Evolutionary conservation across 75 land plant species (phyloP).

Genomic region (Isoetes taiwanensis): DNA sequence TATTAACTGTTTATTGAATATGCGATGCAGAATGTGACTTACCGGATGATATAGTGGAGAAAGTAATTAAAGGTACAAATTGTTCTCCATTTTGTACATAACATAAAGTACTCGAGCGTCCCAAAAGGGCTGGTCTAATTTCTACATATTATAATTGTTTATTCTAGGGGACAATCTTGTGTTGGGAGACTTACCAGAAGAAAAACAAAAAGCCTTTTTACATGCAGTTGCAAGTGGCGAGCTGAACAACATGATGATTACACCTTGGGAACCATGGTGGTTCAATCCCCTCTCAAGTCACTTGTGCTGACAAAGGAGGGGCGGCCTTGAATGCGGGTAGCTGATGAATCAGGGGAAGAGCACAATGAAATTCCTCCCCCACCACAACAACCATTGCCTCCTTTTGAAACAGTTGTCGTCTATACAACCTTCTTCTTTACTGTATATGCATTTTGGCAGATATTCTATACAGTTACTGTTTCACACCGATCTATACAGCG

Average conservation of each 20-base stretch:
- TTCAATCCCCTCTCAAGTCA: constrained; percentile 42
- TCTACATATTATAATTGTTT: not conserved
- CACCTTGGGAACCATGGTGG: constrained; percentile 98
- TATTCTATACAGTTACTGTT: constrained; percentile 70
- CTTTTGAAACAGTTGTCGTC: constrained; percentile 34
- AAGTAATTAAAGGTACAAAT: too few relatives aligned
- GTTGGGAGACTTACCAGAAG: constrained; percentile 47
- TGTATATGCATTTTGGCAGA: constrained; percentile 64
- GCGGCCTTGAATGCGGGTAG: constrained; percentile 33
- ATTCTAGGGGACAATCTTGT: constrained; percentile 40
- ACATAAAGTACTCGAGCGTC: too few relatives aligned
- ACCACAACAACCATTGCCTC: constrained; percentile 50
- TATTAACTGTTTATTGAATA: too few relatives aligned
- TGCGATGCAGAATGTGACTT: too few relatives aligned
- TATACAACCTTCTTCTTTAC: constrained; percentile 53
- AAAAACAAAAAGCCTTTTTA: constrained; percentile 50
- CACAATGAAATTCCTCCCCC: constrained; percentile 47
- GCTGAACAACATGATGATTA: constrained; percentile 65
- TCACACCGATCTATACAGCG: constrained; percentile 67
- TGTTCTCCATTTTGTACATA: too few relatives aligned
- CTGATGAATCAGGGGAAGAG: not conserved
- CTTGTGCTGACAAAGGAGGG: constrained; percentile 32
- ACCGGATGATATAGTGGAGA: too few relatives aligned
- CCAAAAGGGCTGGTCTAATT: too few relatives aligned
- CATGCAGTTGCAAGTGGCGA: constrained; percentile 68